Conservation (phyloP, 2,329 filamentous ascomycete species). For the Aspergillus ruber region DNA sequence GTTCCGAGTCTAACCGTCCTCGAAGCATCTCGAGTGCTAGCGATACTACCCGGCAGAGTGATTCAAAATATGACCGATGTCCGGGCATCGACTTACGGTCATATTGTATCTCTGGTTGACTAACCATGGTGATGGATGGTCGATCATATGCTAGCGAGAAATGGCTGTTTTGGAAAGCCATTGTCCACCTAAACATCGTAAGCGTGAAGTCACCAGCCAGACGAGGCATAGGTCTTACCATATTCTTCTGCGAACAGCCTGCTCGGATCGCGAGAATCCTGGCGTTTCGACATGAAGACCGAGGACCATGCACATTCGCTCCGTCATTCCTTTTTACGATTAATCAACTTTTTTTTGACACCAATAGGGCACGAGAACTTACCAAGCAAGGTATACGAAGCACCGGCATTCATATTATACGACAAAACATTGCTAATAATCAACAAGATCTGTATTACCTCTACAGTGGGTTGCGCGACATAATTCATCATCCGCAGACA, state of each 20-base stretch:
- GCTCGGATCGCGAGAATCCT: constrained; percentile 41
- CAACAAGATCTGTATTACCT: constrained; percentile 56
- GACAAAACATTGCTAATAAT: constrained; percentile 58
- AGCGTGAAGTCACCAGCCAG: neutral
- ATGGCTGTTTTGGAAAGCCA: constrained; percentile 56
- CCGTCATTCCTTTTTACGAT: constrained; percentile 32
- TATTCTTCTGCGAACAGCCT: constrained; percentile 31
- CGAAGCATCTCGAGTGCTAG: constrained; percentile 49
- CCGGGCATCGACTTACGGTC: constrained; percentile 46
- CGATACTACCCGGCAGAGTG: constrained; percentile 49
- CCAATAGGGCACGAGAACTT: too few species aligned
- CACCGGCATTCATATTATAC: constrained; percentile 60
- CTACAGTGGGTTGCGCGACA: constrained; percentile 54
- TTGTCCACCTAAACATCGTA: constrained; percentile 40
- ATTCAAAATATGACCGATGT: constrained; percentile 50
- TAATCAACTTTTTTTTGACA: too few species aligned
- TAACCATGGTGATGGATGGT: constrained; percentile 47
- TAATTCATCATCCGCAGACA: constrained; percentile 60
- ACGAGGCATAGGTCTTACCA: constrained; percentile 22
- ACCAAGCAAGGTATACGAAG: constrained; percentile 56
- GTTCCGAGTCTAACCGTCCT: constrained; percentile 43
- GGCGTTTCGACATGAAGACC: constrained; percentile 52
- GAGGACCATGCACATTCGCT: constrained; percentile 49
- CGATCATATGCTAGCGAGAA: constrained; percentile 57
- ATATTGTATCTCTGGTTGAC: constrained; percentile 43